Conservation (phyloP, 192 early-diverging fungal genomes). For the Pilaira anomala region DNA sequence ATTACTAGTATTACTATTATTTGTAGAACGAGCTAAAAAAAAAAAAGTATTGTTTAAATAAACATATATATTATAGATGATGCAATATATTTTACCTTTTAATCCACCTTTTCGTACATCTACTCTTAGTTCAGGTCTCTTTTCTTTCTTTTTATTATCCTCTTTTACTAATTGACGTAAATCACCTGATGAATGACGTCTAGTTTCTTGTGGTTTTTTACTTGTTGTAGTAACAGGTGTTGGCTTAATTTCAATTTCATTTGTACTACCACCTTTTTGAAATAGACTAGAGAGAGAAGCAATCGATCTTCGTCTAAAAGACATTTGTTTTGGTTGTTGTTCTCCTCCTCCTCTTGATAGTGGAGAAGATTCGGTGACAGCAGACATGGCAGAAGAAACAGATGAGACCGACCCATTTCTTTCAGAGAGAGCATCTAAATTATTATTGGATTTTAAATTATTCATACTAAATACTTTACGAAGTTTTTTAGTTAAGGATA, state of each 20-base stretch:
- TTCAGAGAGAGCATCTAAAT: not conserved
- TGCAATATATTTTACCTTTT: conserved; percentile 1
- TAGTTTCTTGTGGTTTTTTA: conserved; percentile 1
- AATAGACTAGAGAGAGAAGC: conserved; percentile 25
- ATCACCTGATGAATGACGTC: conserved; percentile 32
- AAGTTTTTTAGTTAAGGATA: conserved; percentile 26
- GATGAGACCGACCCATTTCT: conserved; percentile 12
- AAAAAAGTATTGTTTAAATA: too few relatives aligned
- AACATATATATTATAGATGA: not conserved
- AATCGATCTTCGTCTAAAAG: conserved; percentile 29
- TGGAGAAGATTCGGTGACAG: not conserved
- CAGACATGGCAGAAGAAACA: not conserved
- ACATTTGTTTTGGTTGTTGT: not conserved
- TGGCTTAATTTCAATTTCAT: not conserved
- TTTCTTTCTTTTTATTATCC: conserved; percentile 8
- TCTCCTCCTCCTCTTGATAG: not conserved
- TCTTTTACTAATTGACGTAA: conserved; percentile 19
- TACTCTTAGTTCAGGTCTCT: conserved; percentile 6
- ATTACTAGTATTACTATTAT: not conserved
- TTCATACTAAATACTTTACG: conserved; percentile 37
- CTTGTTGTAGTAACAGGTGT: not conserved
- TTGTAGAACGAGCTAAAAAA: not conserved
- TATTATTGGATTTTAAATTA: conserved; percentile 14
- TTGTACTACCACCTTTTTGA: conserved; percentile 10
- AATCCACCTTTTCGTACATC: conserved; percentile 5